A percentile compares a stretch with the other conserved stretches of the same genome.
phyloP scores from a whole-genome alignment of 768 basidiomycete species.

The Lentinula detonsa region DNA sequence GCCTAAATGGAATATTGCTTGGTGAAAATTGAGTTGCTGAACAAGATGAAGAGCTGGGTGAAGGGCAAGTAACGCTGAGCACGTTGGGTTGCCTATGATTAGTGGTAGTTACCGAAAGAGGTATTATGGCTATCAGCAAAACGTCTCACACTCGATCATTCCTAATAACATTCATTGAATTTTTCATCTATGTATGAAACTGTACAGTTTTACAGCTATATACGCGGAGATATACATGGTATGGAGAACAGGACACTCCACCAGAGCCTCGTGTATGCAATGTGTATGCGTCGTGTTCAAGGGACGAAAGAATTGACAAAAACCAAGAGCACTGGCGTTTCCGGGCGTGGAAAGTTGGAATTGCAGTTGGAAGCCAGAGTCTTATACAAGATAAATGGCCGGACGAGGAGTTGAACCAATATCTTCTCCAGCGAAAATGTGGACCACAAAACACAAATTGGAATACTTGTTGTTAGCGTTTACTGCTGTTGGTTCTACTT shows the following conservation, averaged over 20 bases:
- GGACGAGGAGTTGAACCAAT: too few species aligned
- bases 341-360: too few species aligned
- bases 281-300: background rate
- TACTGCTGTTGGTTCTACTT: too few species aligned
- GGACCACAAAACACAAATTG: too few species aligned
- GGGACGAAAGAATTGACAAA: background rate
- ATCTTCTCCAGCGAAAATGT: too few species aligned
- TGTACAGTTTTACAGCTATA: conserved; percentile 1
- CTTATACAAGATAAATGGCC: too few species aligned
- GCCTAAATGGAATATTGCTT: background rate
- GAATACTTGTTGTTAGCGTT: too few species aligned
- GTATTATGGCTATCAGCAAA: background rate
- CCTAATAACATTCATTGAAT: background rate
- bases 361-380: too few species aligned
- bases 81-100: background rate
- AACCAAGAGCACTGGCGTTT: background rate
- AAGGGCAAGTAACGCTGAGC: background rate
- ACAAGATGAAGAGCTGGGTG: background rate
- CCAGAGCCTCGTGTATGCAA: background rate
- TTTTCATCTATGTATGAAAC: background rate
- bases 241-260: background rate
- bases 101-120: conserved; percentile 1
- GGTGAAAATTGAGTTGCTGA: background rate
- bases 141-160: background rate
- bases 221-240: background rate